Base-by-base conservation (phyloP, 176 grass and related monocot genomes). In the Areca catechu region DNA sequence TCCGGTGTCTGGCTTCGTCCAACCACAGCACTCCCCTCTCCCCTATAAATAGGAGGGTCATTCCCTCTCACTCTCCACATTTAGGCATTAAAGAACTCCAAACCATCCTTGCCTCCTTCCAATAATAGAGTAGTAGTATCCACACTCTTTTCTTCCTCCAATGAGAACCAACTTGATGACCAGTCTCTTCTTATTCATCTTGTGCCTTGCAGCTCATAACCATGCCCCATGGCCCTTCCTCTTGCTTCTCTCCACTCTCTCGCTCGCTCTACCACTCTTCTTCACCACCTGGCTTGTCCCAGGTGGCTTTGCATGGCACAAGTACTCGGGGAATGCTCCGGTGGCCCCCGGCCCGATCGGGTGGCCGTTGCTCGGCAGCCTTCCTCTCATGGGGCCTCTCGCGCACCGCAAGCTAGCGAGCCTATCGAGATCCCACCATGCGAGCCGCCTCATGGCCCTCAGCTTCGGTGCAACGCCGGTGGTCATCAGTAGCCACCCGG, bases 401-500 rank as follows among this genome's bases (percentile, higher is more conserved):
- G 52, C 48, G 19, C 81, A 84, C 50, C 81, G 75, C 37, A 71
- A 68, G 17, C 70, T 84, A 0, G 75, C 81, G 0, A 24, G 24
- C 5, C 55, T 84, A 0, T 48, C 75, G 7, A 22, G 55, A 16
- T 61, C 71, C 20, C 61, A 75, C 30, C 19, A n/a, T 5, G 60
- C 71, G 0, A 18, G 22, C 9, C 58, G 53, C 53, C 70, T 78
- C 29, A 83, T 83, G 80, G 71, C 74, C 14, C 19, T 83, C 10
- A 34, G 57, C 65, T 53, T 78, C 29, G 74, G 80, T 27, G 22
- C 70, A 6, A 78, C 64, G 5, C 58, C 64, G 1, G 64, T 70
- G 29, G 53, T 83, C 48, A 16, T 83, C 54, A 69, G 74, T 48
- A 78, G 74, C 64, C 59, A 69, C 49, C 74, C 74, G 0, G 69